Percentiles rank a stretch among this genome's conserved stretches.
These are phyloP conservation scores for Trichocomaceae sp. DNA, from an alignment of 2,329 filamentous ascomycete genomes.

Conservation along the genomic window DNA sequence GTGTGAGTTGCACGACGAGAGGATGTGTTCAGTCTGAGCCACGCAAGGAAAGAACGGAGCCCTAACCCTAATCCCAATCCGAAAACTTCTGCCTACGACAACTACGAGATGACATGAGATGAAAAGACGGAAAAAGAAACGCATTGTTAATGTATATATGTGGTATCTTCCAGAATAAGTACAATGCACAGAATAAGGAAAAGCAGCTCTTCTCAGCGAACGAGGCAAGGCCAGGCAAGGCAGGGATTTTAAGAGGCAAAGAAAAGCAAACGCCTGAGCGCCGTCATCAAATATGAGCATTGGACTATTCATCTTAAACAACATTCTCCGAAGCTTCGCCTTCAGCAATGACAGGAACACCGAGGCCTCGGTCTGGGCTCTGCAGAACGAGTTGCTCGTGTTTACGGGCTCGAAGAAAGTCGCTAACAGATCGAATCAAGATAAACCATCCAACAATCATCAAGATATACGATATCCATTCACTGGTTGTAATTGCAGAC, in stretches of 20 bases:
- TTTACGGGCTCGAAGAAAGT: slow-evolving; percentile 78
- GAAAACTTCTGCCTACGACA: no score
- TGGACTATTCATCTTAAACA: slow-evolving; percentile 46
- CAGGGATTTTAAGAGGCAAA: not conserved
- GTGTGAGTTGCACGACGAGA: not conserved
- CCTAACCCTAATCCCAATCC: not conserved
- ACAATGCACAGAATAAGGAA: not conserved
- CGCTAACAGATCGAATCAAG: slow-evolving; percentile 83
- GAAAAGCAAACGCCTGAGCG: slow-evolving; percentile 9
- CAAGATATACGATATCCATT: slow-evolving; percentile 85
- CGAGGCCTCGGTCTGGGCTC: slow-evolving; percentile 81
- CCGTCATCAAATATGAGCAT: slow-evolving; percentile 6
- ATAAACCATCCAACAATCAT: slow-evolving; percentile 99
- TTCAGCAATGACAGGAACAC: slow-evolving; percentile 77
- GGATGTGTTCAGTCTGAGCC: not conserved
- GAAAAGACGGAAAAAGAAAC: not conserved
- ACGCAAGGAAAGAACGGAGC: not conserved
- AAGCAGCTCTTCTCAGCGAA: slow-evolving; percentile 4
- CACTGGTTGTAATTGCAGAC: slow-evolving; percentile 61
- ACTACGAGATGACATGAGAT: not conserved
- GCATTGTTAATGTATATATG: slow-evolving; percentile 5
- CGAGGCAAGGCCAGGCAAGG: not conserved
- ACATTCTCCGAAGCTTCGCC: slow-evolving; percentile 73
- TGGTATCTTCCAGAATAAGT: slow-evolving; percentile 12
- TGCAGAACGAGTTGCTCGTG: slow-evolving; percentile 92